Base-by-base conservation (phyloP, 495 filamentous ascomycete species). In the Xeromyces bisporus region DNA sequence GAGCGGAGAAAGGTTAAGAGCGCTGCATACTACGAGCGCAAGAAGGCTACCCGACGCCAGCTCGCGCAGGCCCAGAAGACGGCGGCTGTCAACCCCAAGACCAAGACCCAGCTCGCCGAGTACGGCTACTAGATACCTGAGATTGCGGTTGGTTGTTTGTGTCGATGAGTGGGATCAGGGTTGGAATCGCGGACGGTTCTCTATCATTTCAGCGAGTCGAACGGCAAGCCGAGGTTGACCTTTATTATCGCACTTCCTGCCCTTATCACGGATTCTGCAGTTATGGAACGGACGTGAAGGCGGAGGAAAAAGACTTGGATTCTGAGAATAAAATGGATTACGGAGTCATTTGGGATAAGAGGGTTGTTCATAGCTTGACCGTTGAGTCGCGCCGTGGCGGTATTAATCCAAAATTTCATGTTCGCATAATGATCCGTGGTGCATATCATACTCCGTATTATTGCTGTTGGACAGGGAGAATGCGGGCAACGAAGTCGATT, bases 1-100 rank as follows among this genome's bases (percentile, higher is more conserved):
- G 89, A 97, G 74, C 75, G 86, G 63, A 76, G 89, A 66, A 97
- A 97, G 71, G 85, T 87, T 60, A 96, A 96, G 77, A 81, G 85
- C 52, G 75, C 79, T 49, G 89, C 89, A 55, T 97, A 94, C 78
- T 97, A 97, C 73, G 82, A 84, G 67, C 82, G 84, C 72, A 97
- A 94, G 89, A 92, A 92, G 85, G 70, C 76, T 34, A 77, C 78
- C 46, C 73, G 75, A 57, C 84, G 75, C 70, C 80, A 83, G 66
- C 67, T 93, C 35, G 67, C 73, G 44, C 80, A 93, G 56, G 87
- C 89, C 48, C 72, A 89, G 71, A 83, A 86, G 77, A 77, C 64
- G 55, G 84, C 84, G 37, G 83, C 70, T 54, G 79, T 92, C 61
- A 76, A 86, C 67, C 71, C 64, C 32, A 68, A 73, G 60, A 67